phyloP scores from a whole-genome alignment of 768 basidiomycete species.

The Termitomyces sp. region DNA sequence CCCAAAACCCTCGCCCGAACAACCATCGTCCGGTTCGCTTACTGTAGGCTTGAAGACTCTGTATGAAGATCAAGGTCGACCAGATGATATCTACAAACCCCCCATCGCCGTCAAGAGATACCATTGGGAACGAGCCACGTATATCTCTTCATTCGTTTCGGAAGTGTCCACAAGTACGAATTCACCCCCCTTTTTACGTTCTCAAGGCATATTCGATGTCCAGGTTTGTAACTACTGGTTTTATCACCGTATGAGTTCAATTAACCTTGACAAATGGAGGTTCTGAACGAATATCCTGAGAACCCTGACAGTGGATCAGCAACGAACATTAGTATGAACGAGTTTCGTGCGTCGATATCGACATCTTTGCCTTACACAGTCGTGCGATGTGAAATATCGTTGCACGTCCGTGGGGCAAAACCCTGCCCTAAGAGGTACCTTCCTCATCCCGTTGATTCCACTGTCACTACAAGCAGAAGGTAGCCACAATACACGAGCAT shows the following conservation, averaged over 20 bases:
- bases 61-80: not conserved
- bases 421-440: not conserved
- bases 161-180: not conserved
- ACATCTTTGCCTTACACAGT: not conserved
- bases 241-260: not conserved
- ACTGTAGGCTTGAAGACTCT: not conserved
- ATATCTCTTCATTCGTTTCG: not conserved
- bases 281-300: not conserved
- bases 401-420: not conserved
- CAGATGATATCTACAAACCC: not conserved
- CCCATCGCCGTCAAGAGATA: too few species aligned
- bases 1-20: not conserved
- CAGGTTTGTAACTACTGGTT: not conserved
- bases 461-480: not conserved
- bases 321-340: not conserved
- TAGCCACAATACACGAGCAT: not conserved
- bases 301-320: too few species aligned
- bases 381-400: not conserved
- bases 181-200: not conserved
- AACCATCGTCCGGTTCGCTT: not conserved
- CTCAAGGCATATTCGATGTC: not conserved
- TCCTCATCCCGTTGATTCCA: not conserved
- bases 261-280: not conserved
- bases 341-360: not conserved
- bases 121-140: not conserved